phyloP scores from a whole-genome alignment of 371 early-diverging fungal species.

The Circinella umbellata region DNA sequence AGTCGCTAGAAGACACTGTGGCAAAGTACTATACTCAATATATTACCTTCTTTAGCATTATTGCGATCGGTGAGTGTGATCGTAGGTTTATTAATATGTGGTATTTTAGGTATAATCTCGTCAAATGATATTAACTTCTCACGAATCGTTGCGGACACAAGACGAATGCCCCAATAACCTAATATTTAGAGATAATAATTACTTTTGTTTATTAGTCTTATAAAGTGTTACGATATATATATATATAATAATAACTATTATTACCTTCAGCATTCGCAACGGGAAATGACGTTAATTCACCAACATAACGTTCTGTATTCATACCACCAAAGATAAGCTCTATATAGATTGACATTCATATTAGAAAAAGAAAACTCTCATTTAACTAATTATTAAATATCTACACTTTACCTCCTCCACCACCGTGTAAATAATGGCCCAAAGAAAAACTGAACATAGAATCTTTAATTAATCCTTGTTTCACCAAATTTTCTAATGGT shows the following conservation, averaged over 20 bases:
- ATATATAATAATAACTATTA: not conserved
- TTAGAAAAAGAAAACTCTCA: not conserved
- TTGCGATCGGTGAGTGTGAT: not conserved
- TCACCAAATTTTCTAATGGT: constrained; percentile 30
- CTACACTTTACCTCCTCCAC: constrained; percentile 35
- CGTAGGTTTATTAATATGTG: no score
- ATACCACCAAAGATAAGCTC: constrained; percentile 44
- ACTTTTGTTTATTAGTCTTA: no score
- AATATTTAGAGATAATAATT: not conserved
- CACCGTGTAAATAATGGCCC: constrained; percentile 26
- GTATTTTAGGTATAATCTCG: no score
- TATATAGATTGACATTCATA: not conserved
- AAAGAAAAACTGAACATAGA: constrained; percentile 39
- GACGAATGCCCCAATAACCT: constrained; percentile 25
- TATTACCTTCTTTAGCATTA: not conserved
- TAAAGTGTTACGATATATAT: not conserved
- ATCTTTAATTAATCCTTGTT: constrained; percentile 21
- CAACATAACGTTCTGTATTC: constrained; percentile 23
- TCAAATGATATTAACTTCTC: no score
- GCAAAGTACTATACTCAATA: not conserved
- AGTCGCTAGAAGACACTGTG: not conserved
- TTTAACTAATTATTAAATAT: not conserved
- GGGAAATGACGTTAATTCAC: constrained; percentile 24
- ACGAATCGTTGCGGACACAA: no score
- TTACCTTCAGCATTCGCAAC: constrained; percentile 31